Percentiles rank a stretch among this genome's conserved stretches.
Evolutionary conservation across 768 basidiomycete species (phyloP).

Genomic region (Dentipellis sp.): DNA sequence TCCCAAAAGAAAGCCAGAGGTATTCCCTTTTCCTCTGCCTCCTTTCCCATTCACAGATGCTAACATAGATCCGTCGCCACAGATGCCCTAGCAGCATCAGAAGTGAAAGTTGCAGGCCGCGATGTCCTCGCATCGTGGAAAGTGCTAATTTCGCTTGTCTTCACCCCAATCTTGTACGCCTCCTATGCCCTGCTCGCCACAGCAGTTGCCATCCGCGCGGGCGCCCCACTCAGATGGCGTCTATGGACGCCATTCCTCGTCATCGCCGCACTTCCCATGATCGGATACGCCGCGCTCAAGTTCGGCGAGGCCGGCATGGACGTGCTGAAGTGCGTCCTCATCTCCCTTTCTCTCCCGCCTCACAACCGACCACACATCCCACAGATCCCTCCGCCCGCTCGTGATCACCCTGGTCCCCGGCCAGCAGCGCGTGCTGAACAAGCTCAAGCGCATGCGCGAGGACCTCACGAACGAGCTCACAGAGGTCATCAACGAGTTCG

Average conservation of each 20-base stretch:
- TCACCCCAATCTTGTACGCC: conserved; percentile 77
- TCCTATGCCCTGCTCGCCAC: conserved; percentile 80
- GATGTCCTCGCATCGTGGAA: conserved; percentile 98
- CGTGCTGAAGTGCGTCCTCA: conserved; percentile 70
- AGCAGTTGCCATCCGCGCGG: conserved; percentile 57
- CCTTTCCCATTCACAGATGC: too few relatives aligned
- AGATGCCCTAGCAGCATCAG: conserved; percentile 94
- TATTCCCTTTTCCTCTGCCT: conserved; percentile 19
- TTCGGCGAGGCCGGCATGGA: conserved; percentile 98
- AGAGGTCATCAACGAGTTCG: conserved; percentile 77
- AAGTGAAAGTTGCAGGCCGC: conserved; percentile 85
- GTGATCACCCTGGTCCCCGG: conserved; percentile 82
- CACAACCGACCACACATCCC: background rate
- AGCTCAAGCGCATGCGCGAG: conserved; percentile 62
- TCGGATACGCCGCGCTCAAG: conserved; percentile 89
- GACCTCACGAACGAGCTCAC: conserved; percentile 76
- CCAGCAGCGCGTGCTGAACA: conserved; percentile 71
- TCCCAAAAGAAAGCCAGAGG: conserved; percentile 83
- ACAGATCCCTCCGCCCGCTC: conserved; percentile 81
- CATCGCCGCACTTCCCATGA: conserved; percentile 63
- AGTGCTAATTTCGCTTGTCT: conserved; percentile 81
- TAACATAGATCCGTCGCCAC: too few relatives aligned
- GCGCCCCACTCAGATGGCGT: conserved; percentile 51
- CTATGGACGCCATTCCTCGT: conserved; percentile 71
- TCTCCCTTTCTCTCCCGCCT: background rate